phyloP scores from a whole-genome alignment of 2,329 filamentous ascomycete species.

The Ophiocordyceps camponoti-saundersi region DNA sequence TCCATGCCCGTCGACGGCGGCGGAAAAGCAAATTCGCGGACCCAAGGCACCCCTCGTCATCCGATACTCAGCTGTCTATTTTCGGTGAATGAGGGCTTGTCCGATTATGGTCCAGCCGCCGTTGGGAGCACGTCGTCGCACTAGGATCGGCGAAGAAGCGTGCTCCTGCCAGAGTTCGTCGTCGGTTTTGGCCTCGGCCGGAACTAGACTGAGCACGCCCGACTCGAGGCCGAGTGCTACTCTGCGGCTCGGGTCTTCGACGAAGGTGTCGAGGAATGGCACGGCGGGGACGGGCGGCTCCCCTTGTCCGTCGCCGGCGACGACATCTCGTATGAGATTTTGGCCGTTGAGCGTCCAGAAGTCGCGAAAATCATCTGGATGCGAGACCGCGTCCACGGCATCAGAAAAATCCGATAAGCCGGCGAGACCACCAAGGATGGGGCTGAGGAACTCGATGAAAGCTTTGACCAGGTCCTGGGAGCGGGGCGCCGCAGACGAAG shows the following conservation, averaged over 20 bases:
- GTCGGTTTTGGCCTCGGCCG: slow-evolving; percentile 10
- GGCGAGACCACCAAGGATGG: slow-evolving; percentile 17
- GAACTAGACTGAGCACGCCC: slow-evolving; percentile 10
- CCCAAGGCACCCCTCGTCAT: background rate
- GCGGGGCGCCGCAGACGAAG: slow-evolving; percentile 11
- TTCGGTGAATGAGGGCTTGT: background rate
- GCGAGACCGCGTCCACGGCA: slow-evolving; percentile 13
- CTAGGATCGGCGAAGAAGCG: slow-evolving; percentile 2
- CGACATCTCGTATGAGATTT: slow-evolving; percentile 16
- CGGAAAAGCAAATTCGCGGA: background rate
- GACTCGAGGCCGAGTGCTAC: slow-evolving; percentile 11
- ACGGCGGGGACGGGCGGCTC: background rate
- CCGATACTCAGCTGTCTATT: background rate
- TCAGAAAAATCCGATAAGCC: slow-evolving; percentile 15
- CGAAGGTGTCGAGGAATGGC: slow-evolving; percentile 10
- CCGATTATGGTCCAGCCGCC: background rate
- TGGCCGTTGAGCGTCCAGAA: slow-evolving; percentile 17
- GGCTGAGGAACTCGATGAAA: slow-evolving; percentile 11
- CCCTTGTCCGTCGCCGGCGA: slow-evolving; percentile 9
- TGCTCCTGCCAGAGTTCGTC: slow-evolving; percentile 11
- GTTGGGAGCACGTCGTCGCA: background rate
- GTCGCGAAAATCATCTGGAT: slow-evolving; percentile 15
- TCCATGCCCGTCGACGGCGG: background rate
- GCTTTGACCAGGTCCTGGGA: slow-evolving; percentile 9
- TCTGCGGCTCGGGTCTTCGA: slow-evolving; percentile 9